phyloP scores from a whole-genome alignment of 2,329 filamentous ascomycete genomes.

The Phoma sp. region DNA sequence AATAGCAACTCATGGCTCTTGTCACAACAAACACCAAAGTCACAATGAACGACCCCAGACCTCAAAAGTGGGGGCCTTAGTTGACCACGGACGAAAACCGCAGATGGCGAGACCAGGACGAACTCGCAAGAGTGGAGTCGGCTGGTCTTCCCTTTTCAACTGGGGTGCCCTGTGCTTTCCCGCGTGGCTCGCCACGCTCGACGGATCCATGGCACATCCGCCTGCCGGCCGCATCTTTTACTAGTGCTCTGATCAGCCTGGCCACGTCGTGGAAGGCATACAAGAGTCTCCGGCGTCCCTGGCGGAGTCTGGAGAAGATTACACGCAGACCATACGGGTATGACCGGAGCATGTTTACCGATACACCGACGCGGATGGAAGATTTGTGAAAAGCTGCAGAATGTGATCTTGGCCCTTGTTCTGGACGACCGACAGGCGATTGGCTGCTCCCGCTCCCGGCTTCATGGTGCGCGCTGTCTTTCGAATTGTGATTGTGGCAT shows the following conservation, averaged over 20 bases:
- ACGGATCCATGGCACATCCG: constrained; percentile 6
- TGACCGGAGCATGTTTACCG: neutral
- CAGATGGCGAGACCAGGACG: neutral
- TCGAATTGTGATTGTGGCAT: neutral
- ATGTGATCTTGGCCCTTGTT: neutral
- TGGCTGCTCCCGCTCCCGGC: neutral
- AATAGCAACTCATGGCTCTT: neutral
- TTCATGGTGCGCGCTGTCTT: neutral
- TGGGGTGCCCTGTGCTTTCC: neutral
- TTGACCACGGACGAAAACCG: constrained; percentile 6
- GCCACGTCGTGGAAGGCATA: neutral
- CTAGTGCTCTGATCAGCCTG: constrained; percentile 3
- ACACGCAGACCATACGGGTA: constrained; percentile 1
- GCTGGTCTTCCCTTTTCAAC: neutral
- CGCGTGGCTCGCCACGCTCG: neutral
- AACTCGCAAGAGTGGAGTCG: neutral
- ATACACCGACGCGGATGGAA: neutral
- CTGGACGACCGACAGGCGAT: neutral
- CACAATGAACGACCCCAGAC: neutral
- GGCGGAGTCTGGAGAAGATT: neutral
- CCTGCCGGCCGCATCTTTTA: neutral
- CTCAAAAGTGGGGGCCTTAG: neutral
- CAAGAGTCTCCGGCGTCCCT: constrained; percentile 4
- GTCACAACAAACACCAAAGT: neutral
- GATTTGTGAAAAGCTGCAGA: constrained; percentile 1